Base-by-base conservation (phyloP, 768 basidiomycete species). In the Mycena sanguinolenta region DNA sequence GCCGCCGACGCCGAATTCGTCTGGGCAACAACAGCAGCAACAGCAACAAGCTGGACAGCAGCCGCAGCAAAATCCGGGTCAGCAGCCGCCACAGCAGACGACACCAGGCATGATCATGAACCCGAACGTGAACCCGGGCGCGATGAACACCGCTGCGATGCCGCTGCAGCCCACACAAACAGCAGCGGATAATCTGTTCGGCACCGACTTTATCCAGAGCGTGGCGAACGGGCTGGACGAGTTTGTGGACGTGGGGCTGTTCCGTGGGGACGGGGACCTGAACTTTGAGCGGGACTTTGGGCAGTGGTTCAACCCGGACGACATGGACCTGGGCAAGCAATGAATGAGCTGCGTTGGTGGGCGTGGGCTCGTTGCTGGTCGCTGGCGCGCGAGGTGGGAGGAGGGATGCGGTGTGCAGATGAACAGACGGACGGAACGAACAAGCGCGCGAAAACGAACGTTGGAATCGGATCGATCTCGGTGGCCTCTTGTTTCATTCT, bases 261-360 rank as follows among this genome's bases (percentile, higher is more conserved):
- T 89, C 75, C 77, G 83, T 54, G 72, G 79, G n/a, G 83, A 85
- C 58, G 84, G 83, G 2, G 82, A 87, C 67, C 79, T 92, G 76
- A 89, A 91, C 75, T 92, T 92, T 72, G 92, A 92, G 78, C 83
- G 90, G 75, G 92, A 92, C 74, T 93, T 93, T 79, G 89, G 90
- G 64, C 89, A 91, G 75, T 93, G 91, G 91, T 92, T 93, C 73
- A 90, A 89, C 76, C 86, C 85, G 8, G 87, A 90, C 63, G 87
- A 87, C 53, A 69, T 84, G 75, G 83, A 83, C 25, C 63, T 73
- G 8, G 68, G 55, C 39, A 73, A 73, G 65, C 63, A 70, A 70
- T 70, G 42, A 70, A 70, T 70, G 42, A 58, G 58, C 12, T 21
- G 53, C 2, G 39, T 17, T 34, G 32, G 39, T 17, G 4, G 39